phyloP scores from a whole-genome alignment of 768 basidiomycete species.

The Phlegmacium glaucopus region DNA sequence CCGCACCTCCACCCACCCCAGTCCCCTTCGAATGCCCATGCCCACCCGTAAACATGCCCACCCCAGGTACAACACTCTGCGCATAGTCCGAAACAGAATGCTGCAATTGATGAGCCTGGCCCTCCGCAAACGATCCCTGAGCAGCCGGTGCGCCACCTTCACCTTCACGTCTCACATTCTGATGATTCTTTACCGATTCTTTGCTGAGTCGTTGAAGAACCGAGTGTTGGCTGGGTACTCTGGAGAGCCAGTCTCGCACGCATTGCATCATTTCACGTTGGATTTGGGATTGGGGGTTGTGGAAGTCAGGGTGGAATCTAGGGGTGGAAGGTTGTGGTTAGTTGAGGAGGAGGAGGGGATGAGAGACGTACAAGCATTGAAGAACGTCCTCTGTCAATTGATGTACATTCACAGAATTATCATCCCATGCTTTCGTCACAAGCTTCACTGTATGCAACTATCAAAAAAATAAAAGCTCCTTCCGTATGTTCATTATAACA shows the following conservation, averaged over 20 bases:
- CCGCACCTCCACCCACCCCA: conserved; percentile 20
- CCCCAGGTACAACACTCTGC: conserved; percentile 41
- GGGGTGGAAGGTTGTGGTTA: neutral
- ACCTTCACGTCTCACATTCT: conserved; percentile 60
- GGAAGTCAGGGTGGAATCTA: conserved; percentile 86
- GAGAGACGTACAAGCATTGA: conserved; percentile 54
- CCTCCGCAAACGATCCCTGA: conserved; percentile 46
- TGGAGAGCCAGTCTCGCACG: conserved; percentile 59
- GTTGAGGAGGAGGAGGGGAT: neutral
- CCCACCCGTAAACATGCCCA: conserved; percentile 38
- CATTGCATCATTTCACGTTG: conserved; percentile 76
- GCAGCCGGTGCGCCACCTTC: conserved; percentile 45
- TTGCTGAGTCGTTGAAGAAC: conserved; percentile 59
- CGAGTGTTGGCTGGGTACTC: conserved; percentile 42
- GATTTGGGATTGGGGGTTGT: conserved; percentile 55
- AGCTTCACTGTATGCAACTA: conserved; percentile 62
- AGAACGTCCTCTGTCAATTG: conserved; percentile 59
- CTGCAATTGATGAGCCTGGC: conserved; percentile 48
- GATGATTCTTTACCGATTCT: conserved; percentile 64
- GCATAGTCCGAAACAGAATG: conserved; percentile 43
- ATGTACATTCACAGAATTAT: conserved; percentile 54
- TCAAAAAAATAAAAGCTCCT: conserved; percentile 1
- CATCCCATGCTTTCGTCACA: conserved; percentile 84
- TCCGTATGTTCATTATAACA: too few species aligned
- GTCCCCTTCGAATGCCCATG: conserved; percentile 27